Evolutionary conservation across 1,284 basidiomycete genomes (phyloP), one percentile per base, ranked within the genome.

Genomic region (Inonotus hispidus): DNA sequence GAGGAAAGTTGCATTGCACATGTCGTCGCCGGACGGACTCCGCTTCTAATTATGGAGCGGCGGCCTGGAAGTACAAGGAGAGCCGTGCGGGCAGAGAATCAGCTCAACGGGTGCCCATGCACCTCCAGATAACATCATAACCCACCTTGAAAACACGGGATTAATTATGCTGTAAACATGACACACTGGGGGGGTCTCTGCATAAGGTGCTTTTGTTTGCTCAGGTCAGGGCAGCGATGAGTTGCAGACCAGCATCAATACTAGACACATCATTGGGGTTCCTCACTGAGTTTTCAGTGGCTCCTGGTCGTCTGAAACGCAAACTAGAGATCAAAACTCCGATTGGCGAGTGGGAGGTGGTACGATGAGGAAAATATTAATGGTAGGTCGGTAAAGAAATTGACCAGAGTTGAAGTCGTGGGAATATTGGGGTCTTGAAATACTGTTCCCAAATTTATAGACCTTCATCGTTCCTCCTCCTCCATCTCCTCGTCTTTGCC

Each of bases 351-450:
- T 43, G 11, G 41, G 41, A 38, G 27, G 57, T 58, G 35, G 53
- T 55, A 55, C 53, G 53, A 29, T 29, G 3, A 37, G 46, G 38
- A n/a, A 50, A 52, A 29, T 23, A 14, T 32, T 13, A 45, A 38
- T 43, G 25, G 56, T 11, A 14, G 35, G n/a, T 14, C 27, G 45
- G 53, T 29, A 54, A 55, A 41, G 8, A 41, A 29, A 27, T 1
- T 21, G 7, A 45, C n/a, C 13, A 8, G 11, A 55, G 7, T 55
- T 23, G 37, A 23, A 55, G 14, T 55, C 53, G 57, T 58, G 57
- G 57, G 57, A 58, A 58, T 47, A 58, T 58, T 58, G 57, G 57
- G 57, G 57, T 23, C 57, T 16, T 13, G 39, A 25, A 21, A 27
- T 19, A 29, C 29, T 21, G 11, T 37, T 25, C 41, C 53, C 38